Base-by-base conservation (phyloP, 768 basidiomycete species). In the Kwoniella heveanensis region DNA sequence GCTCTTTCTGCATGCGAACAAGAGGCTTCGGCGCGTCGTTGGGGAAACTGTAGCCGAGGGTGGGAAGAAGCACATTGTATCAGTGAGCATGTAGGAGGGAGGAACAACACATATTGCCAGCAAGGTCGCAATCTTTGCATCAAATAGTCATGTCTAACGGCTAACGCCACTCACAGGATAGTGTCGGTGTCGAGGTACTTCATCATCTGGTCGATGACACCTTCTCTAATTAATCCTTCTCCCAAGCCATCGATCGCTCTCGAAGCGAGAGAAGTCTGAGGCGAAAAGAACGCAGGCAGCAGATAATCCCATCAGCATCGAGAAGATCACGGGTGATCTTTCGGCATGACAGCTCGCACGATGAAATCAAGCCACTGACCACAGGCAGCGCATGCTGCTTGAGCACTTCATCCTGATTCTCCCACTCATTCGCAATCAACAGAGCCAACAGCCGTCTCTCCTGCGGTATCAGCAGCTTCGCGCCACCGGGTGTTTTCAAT, bases 121-220 rank as follows among this genome's bases (percentile, higher is more conserved):
- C n/a, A n/a, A n/a, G n/a, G n/a, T n/a, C n/a, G n/a, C n/a, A n/a
- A n/a, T n/a, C n/a, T n/a, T n/a, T n/a, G n/a, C n/a, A n/a, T n/a
- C n/a, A n/a, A n/a, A n/a, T n/a, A n/a, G n/a, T n/a, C n/a, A n/a
- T n/a, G n/a, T n/a, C n/a, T n/a, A 36, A 36, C 13, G 32, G 21
- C 24, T 6, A 26, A n/a, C 9, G 12, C 9, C 21, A 56, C 75
- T 54, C 26, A 77, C 78, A 66, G 62, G 12, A 78, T 76, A 0
- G 96, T 92, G 78, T 99, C 96, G 1, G 95, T 97, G 74, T 96
- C 91, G 29, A 98, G 82, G 80, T 96, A 98, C 61, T 86, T 85
- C 47, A 96, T 80, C 47, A 98, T 80, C 12, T 87, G 84, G 25
- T 85, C 83, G 32, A 86, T 85, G 21, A 93, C 89, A 60, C 90